Conservation (phyloP, 176 grass and related monocot genomes). For the Phoenix roebelenii region DNA sequence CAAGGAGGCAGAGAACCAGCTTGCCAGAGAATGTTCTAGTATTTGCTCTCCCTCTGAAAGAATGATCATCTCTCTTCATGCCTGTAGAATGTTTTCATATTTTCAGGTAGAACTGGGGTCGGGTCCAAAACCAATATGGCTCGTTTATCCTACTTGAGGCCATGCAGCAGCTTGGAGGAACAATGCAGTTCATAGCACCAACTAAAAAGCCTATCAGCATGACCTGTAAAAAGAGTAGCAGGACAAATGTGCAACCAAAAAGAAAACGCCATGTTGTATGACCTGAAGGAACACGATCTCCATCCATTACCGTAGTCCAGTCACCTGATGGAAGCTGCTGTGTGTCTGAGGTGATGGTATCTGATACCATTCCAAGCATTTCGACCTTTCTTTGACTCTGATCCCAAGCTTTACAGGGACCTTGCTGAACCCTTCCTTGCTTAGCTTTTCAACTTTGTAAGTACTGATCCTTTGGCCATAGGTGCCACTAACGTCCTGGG, state of each 20-base stretch:
- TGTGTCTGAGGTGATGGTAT: background rate
- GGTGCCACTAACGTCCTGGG: slow-evolving; percentile 75
- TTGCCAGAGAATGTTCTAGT: slow-evolving; percentile 56
- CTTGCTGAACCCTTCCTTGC: slow-evolving; percentile 75
- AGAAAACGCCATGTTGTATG: slow-evolving; percentile 40
- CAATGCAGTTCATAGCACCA: slow-evolving; percentile 45
- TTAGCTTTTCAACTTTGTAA: slow-evolving; percentile 87
- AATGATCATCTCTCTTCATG: slow-evolving; percentile 46
- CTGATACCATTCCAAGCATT: slow-evolving; percentile 95
- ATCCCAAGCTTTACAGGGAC: slow-evolving; percentile 54
- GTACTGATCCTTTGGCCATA: slow-evolving; percentile 68
- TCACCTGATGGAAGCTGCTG: background rate
- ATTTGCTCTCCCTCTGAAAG: slow-evolving; percentile 50
- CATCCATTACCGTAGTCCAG: slow-evolving; percentile 2
- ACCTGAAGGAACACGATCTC: background rate
- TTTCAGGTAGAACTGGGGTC: slow-evolving; percentile 56
- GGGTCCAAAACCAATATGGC: slow-evolving; percentile 31
- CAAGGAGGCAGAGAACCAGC: slow-evolving; percentile 53
- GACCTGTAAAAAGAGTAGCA: slow-evolving; percentile 38
- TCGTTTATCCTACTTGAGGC: slow-evolving; percentile 47
- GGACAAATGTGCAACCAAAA: slow-evolving; percentile 43
- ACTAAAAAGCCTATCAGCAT: slow-evolving; percentile 51
- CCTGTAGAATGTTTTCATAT: slow-evolving; percentile 42
- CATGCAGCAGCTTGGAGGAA: slow-evolving; percentile 36
- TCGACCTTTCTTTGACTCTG: background rate